These are phyloP conservation scores for Pyrenophora teres DNA, from an alignment of 2,329 filamentous ascomycete genomes.

Conservation along the genomic window DNA sequence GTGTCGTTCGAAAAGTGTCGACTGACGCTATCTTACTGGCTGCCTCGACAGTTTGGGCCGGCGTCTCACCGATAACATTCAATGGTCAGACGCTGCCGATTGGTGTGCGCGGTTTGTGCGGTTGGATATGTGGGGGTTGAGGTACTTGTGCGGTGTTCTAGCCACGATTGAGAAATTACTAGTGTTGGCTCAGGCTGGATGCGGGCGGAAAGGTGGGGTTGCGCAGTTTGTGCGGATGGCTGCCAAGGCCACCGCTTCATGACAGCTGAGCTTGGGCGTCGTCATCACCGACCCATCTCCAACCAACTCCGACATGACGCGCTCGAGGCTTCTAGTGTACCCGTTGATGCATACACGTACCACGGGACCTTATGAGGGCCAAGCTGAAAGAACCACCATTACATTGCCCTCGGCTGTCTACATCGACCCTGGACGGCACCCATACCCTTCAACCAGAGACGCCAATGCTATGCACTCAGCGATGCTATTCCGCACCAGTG, in stretches of 20 bases:
- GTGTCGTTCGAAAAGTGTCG: not conserved
- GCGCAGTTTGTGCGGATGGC: conserved; percentile 14
- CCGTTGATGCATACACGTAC: too few species aligned
- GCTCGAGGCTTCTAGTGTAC: too few species aligned
- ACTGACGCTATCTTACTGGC: not conserved
- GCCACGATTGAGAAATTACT: not conserved
- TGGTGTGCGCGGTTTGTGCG: conserved; percentile 8
- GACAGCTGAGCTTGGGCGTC: too few species aligned
- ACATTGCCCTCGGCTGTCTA: not conserved
- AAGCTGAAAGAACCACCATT: too few species aligned
- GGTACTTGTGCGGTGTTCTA: conserved; percentile 16
- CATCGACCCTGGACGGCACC: not conserved
- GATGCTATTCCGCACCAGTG: conserved; percentile 5
- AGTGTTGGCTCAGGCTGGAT: not conserved
- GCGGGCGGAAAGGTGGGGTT: conserved; percentile 8
- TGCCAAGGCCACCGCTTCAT: conserved; percentile 1
- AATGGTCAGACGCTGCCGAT: not conserved
- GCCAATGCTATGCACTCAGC: conserved; percentile 20
- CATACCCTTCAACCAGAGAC: conserved; percentile 1
- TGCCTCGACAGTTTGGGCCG: not conserved
- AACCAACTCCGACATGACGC: too few species aligned
- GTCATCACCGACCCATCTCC: too few species aligned
- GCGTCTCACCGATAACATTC: not conserved
- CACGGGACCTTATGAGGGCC: too few species aligned
- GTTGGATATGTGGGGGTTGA: conserved; percentile 3